Evolutionary conservation across 768 basidiomycete genomes (phyloP), one percentile per base, ranked within the genome.

Genomic region (Rhizopogon vesiculosus): DNA sequence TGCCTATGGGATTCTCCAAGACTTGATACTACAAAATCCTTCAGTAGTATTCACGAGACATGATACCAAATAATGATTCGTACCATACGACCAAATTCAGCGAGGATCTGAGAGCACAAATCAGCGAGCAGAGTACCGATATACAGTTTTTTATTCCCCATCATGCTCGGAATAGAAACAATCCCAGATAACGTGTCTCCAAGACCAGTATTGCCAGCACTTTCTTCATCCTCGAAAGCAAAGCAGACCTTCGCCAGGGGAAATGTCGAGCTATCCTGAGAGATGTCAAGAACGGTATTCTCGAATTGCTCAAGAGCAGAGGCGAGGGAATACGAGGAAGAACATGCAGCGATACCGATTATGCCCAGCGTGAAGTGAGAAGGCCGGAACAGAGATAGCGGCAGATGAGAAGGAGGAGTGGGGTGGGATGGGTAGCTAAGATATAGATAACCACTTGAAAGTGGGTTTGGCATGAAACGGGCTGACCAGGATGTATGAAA

Each of bases 41-140:
- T 54, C 5, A 18, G 7, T 42, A 45, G 54, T 12, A 18, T 4
- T 5, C 16, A 9, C 44, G 7, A 41, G 55, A 46, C 22, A 53
- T 33, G 35, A 7, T 8, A 43, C 45, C n/a, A 64, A 49, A 35
- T 15, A 22, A 22, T 49, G 13, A 51, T 38, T 73, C 89, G 58
- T 62, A 97, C 96, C 75, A 97, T 69, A 39, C 83, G 80, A 39
- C 92, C 89, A 61, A 98, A 88, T 68, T 93, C 92, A 19, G 83
- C 83, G 22, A 99, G 75, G 48, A 98, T 82, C 58, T 88, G 85
- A 35, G 93, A 93, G 61, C 92, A 94, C 18, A 97, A 71, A 65
- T 93, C 93, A 16, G 92, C 93, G 54, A 99, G 72, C 42, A 98
- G 73, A 16, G 93, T 93, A 31, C 91, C 91, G 53, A 98, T 78